Conservation (phyloP, 768 basidiomycete species). For the Boletus eberwhitei region DNA sequence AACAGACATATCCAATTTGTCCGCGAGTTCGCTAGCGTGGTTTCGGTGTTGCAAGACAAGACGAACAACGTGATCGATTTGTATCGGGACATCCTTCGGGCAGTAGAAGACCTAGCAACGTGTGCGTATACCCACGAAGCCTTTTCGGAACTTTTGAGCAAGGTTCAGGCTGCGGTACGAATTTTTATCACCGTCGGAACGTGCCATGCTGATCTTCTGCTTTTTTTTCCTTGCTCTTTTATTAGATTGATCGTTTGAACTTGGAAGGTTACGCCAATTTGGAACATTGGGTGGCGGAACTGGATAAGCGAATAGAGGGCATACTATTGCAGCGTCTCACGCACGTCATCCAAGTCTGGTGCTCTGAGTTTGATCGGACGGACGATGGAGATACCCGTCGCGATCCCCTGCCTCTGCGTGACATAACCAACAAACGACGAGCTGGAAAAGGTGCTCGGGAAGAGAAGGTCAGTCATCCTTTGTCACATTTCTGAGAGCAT, state of each 20-base stretch:
- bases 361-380: conserved; percentile 73
- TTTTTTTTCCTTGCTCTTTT: neutral
- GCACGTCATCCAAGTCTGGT: conserved; percentile 84
- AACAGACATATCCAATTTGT: conserved; percentile 92
- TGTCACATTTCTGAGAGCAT: neutral
- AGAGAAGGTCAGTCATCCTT: conserved; percentile 57
- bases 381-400: conserved; percentile 67
- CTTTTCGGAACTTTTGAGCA: conserved; percentile 72
- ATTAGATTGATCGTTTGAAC: conserved; percentile 88
- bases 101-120: conserved; percentile 82
- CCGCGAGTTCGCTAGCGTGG: conserved; percentile 89
- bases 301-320: conserved; percentile 78
- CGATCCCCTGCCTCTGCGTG: conserved; percentile 48
- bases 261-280: conserved; percentile 94
- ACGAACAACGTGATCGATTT: conserved; percentile 91
- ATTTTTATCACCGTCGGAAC: neutral
- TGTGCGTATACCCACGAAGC: conserved; percentile 84
- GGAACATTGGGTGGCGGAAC: conserved; percentile 85
- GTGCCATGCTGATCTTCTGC: neutral
- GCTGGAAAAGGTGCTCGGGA: conserved; percentile 71
- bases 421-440: conserved; percentile 61
- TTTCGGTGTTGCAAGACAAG: conserved; percentile 95
- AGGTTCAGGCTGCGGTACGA: conserved; percentile 81
- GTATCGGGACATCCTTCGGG: conserved; percentile 79
- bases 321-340: conserved; percentile 73